Percentiles rank a stretch among this genome's conserved stretches.
Conservation (phyloP, 129 eudicot genomes). For the Smallanthus sonchifolius region DNA sequence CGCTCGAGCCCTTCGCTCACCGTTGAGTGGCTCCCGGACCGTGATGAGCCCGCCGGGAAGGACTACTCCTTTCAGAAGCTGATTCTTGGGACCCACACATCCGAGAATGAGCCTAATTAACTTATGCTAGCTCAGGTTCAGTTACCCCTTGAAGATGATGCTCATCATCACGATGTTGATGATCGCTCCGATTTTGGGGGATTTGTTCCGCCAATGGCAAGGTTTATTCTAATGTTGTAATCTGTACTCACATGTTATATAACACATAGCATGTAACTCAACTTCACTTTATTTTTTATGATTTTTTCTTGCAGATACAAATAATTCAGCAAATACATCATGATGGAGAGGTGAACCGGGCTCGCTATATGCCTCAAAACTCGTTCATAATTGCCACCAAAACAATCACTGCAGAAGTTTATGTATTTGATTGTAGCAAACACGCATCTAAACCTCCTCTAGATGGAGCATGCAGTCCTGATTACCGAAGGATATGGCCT, state of each 20-base stretch:
- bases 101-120: conserved; percentile 78
- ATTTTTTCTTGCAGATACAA: conserved; percentile 58
- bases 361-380: conserved; percentile 96
- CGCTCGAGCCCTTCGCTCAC: conserved; percentile 92
- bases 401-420: conserved; percentile 86
- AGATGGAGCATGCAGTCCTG: conserved; percentile 89
- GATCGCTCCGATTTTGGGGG: conserved; percentile 65
- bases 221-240: conserved; percentile 29
- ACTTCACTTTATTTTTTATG: not conserved
- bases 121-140: conserved; percentile 83
- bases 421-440: conserved; percentile 84
- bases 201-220: conserved; percentile 66
- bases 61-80: conserved; percentile 83
- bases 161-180: conserved; percentile 67
- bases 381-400: conserved; percentile 81
- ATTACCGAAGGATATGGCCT: conserved; percentile 90
- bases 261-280: too few species aligned
- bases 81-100: conserved; percentile 88
- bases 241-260: not conserved
- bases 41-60: conserved; percentile 76
- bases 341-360: conserved; percentile 93
- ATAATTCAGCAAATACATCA: conserved; percentile 86
- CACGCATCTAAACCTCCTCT: conserved; percentile 92
- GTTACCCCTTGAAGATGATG: conserved; percentile 82
- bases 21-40: conserved; percentile 89